Percentiles rank a stretch among this genome's conserved stretches.
These are phyloP conservation scores for Pseudonectria buxi DNA, from an alignment of 2,329 filamentous ascomycete genomes.

Conservation along the genomic window DNA sequence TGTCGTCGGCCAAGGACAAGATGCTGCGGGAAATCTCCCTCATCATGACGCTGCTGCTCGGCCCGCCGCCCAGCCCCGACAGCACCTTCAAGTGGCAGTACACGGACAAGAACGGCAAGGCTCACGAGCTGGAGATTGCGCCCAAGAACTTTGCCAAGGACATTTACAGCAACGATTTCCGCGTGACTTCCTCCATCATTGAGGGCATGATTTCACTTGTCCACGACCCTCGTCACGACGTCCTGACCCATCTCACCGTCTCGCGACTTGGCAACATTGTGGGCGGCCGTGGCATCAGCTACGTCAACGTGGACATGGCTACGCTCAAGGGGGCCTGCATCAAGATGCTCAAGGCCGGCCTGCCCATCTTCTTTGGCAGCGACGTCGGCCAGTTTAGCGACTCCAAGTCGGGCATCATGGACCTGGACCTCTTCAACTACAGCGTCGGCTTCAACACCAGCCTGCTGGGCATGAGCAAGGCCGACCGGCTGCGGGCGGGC, in stretches of 20 bases:
- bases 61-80: conserved; percentile 65
- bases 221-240: conserved; percentile 75
- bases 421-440: conserved; percentile 69
- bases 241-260: conserved; percentile 67
- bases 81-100: conserved; percentile 75
- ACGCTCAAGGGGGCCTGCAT: conserved; percentile 68
- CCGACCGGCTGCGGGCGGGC: conserved; percentile 63
- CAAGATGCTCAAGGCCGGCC: conserved; percentile 67
- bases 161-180: conserved; percentile 53
- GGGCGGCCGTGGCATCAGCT: conserved; percentile 67
- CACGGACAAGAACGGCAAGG: conserved; percentile 60
- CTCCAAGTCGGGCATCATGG: conserved; percentile 65
- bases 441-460: conserved; percentile 75
- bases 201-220: conserved; percentile 72
- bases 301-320: conserved; percentile 73
- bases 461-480: conserved; percentile 69
- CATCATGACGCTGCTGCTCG: conserved; percentile 75
- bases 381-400: conserved; percentile 83
- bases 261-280: conserved; percentile 75
- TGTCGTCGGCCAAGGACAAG: conserved; percentile 53
- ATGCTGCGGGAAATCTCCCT: conserved; percentile 77
- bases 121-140: conserved; percentile 55
- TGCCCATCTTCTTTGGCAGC: conserved; percentile 82
- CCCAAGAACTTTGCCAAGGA: conserved; percentile 67
- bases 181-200: conserved; percentile 54